Conservation (phyloP, 257 asterid species). For the Nicotiana obtusifolia region DNA sequence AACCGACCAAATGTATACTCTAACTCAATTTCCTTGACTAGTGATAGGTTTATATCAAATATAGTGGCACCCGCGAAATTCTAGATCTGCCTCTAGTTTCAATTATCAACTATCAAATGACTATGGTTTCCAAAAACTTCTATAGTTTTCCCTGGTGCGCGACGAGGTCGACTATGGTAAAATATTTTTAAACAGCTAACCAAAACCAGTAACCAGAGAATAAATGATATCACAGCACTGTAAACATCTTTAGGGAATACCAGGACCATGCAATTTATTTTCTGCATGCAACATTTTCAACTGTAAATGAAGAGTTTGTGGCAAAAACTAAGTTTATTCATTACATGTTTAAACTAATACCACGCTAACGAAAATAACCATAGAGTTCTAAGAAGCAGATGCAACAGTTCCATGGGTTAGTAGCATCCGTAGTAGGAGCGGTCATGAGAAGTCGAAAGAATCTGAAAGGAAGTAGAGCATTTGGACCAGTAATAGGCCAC, state of each 20-base stretch:
- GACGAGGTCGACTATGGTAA: neutral
- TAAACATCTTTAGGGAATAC: neutral
- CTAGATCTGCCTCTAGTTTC: no score
- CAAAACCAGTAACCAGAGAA: neutral
- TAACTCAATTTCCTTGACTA: no score
- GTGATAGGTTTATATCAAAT: no score
- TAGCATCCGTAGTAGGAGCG: conserved; percentile 59
- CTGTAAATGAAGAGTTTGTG: neutral
- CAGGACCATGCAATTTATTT: neutral
- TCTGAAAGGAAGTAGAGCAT: conserved; percentile 82
- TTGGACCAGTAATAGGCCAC: conserved; percentile 77
- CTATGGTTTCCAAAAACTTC: neutral
- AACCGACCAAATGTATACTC: no score
- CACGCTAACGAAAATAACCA: conserved; percentile 61
- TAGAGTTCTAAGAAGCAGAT: conserved; percentile 92
- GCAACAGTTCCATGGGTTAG: conserved; percentile 85
- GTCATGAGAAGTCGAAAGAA: conserved; percentile 58
- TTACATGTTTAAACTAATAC: neutral
- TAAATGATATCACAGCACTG: neutral
- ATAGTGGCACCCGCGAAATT: no score
- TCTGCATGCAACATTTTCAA: neutral
- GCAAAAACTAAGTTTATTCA: neutral
- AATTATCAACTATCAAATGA: neutral
- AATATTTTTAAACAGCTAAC: neutral
- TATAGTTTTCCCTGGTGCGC: neutral